These are phyloP conservation scores for Ministeria vibrans DNA, from an alignment of 78 protist genomes.

Conservation along the genomic window DNA sequence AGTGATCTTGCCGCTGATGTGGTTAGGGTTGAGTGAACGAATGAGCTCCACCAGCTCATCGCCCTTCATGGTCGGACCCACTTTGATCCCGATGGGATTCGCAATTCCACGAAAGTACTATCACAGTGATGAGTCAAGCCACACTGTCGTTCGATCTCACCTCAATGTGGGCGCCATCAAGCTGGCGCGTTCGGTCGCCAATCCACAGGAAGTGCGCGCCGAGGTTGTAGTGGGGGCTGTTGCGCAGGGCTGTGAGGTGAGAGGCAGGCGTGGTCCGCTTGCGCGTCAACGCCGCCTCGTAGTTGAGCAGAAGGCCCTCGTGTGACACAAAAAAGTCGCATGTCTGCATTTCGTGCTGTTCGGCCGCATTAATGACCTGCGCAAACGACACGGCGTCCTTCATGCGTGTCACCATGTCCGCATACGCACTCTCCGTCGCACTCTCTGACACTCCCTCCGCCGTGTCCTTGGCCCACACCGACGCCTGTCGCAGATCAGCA, in stretches of 20 bases:
- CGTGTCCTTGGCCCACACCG: neutral
- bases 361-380: neutral
- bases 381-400: slow-evolving; percentile 14
- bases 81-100: slow-evolving; percentile 63
- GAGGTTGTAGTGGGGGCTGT: slow-evolving; percentile 38
- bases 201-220: slow-evolving; percentile 66
- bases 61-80: slow-evolving; percentile 48
- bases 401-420: slow-evolving; percentile 1
- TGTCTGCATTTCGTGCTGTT: neutral
- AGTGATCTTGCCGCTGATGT: slow-evolving; percentile 35
- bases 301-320: slow-evolving; percentile 54
- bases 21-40: slow-evolving; percentile 24
- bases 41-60: slow-evolving; percentile 39
- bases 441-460: neutral
- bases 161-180: slow-evolving; percentile 55
- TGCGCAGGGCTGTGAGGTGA: slow-evolving; percentile 36
- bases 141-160: too few species aligned
- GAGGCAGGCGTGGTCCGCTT: slow-evolving; percentile 31
- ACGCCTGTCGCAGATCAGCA: slow-evolving; percentile 33
- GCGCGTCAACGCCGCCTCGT: slow-evolving; percentile 47
- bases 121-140: too few species aligned
- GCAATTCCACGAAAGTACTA: slow-evolving; percentile 60
- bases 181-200: slow-evolving; percentile 62
- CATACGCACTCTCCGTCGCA: neutral
- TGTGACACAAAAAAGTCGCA: slow-evolving; percentile 48